These are phyloP conservation scores for Byssochlamys sp. DNA, from an alignment of 2,329 filamentous ascomycete species.

Conservation along the genomic window DNA sequence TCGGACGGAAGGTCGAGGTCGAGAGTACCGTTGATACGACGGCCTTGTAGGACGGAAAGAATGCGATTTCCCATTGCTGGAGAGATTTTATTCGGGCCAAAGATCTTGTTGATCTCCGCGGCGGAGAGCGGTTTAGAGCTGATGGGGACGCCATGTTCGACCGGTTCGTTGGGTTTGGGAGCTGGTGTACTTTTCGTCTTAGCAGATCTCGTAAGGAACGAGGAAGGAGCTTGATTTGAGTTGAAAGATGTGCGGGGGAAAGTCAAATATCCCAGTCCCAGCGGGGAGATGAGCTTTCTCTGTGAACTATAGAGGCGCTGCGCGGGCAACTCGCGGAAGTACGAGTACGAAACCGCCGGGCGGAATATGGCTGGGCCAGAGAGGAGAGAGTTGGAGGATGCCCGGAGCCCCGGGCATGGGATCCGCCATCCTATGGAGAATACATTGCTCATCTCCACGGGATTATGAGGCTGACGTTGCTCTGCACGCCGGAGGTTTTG, in stretches of 20 bases:
- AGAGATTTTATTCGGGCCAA: constrained; percentile 22
- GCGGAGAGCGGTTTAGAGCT: constrained; percentile 22
- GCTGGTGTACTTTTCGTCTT: background rate
- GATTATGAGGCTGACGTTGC: constrained; percentile 4
- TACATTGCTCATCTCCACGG: constrained; percentile 35
- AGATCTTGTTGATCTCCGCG: constrained; percentile 26
- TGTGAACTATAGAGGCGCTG: background rate
- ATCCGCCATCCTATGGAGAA: constrained; percentile 32
- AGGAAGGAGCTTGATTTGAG: background rate
- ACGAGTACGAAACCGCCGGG: constrained; percentile 1
- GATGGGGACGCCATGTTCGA: constrained; percentile 19
- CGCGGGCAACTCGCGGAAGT: background rate
- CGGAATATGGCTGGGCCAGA: constrained; percentile 9
- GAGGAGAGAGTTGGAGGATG: constrained; percentile 14
- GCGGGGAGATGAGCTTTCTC: background rate
- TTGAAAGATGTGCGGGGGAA: constrained; percentile 1
- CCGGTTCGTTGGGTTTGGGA: constrained; percentile 3
- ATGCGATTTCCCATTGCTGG: constrained; percentile 27
- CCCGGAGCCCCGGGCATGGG: constrained; percentile 28
- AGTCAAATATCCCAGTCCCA: background rate
- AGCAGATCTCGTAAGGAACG: constrained; percentile 1
- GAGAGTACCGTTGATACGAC: constrained; percentile 36
- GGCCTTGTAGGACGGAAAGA: constrained; percentile 33
- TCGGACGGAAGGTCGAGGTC: constrained; percentile 35
- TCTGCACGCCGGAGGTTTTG: background rate